A percentile compares a stretch with the other conserved stretches of the same genome.
These are phyloP conservation scores for Hydrangea macrophylla DNA, from an alignment of 148 eudicot genomes.

Conservation along the genomic window DNA sequence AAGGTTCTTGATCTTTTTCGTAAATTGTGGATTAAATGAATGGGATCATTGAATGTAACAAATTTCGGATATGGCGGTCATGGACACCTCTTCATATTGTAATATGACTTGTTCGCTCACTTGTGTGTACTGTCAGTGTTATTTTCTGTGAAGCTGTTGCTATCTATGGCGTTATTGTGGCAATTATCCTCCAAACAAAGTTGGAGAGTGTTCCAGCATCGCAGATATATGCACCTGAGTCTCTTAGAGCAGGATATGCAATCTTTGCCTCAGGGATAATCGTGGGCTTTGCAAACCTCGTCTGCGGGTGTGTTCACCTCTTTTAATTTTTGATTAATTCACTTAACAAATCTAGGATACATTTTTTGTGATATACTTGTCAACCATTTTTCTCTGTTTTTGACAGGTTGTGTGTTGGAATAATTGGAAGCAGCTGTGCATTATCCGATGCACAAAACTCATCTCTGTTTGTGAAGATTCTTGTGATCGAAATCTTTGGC, in stretches of 20 bases:
- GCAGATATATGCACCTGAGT: constrained; percentile 54
- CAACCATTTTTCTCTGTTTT: neutral
- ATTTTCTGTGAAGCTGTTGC: constrained; percentile 94
- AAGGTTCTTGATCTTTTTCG: no score
- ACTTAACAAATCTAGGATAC: neutral
- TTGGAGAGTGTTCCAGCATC: constrained; percentile 75
- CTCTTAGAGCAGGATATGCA: constrained; percentile 85
- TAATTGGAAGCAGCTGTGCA: constrained; percentile 93
- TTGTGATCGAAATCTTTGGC: constrained; percentile 82
- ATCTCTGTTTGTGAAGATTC: constrained; percentile 76
- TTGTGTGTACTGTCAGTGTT: constrained; percentile 47
- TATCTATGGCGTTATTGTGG: constrained; percentile 87
- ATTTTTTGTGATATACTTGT: no score
- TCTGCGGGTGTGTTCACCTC: constrained; percentile 28
- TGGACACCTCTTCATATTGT: neutral
- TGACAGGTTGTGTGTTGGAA: constrained; percentile 70
- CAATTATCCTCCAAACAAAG: constrained; percentile 81
- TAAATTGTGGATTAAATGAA: no score
- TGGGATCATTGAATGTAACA: neutral
- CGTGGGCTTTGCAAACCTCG: constrained; percentile 89
- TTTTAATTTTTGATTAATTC: neutral
- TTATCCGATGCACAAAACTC: constrained; percentile 91
- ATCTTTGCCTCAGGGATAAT: constrained; percentile 82
- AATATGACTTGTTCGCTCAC: neutral
- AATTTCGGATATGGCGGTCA: neutral